phyloP scores from a whole-genome alignment of 2,329 filamentous ascomycete genomes.

The Trichoderma harzianum region DNA sequence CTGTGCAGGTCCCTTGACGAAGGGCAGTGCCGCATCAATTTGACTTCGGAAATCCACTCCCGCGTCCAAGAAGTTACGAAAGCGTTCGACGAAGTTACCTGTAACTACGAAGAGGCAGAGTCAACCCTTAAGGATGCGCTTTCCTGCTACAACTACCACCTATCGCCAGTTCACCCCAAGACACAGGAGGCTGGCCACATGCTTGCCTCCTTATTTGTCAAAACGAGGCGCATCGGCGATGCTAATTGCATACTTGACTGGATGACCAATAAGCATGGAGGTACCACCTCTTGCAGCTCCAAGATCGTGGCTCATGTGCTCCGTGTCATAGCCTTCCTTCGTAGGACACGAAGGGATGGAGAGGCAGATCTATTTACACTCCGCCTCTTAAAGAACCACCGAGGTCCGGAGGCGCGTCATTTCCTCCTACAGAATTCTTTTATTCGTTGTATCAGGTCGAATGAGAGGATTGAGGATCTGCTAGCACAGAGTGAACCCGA shows the following conservation, averaged over 20 bases:
- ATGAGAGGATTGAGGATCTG: background rate
- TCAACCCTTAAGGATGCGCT: background rate
- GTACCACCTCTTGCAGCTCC: accelerated
- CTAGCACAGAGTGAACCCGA: background rate
- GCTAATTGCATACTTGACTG: background rate
- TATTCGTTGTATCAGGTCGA: accelerated
- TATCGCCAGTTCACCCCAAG: background rate
- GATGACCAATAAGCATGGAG: background rate
- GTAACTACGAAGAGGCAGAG: background rate
- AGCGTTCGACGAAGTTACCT: background rate
- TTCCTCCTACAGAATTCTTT: background rate
- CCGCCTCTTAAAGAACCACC: background rate
- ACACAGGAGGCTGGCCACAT: background rate
- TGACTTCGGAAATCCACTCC: too few species aligned
- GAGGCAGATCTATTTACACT: background rate
- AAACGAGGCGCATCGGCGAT: background rate
- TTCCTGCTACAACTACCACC: background rate
- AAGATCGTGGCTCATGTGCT: background rate
- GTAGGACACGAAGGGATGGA: background rate
- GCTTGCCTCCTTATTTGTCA: background rate
- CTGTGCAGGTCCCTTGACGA: background rate
- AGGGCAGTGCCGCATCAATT: too few species aligned
- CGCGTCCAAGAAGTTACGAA: background rate
- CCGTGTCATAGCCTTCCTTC: background rate
- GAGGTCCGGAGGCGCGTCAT: background rate